These are phyloP conservation scores for Suhomyces panamericanus DNA, from an alignment of 1,139 yeast genomes.

Conservation along the genomic window DNA sequence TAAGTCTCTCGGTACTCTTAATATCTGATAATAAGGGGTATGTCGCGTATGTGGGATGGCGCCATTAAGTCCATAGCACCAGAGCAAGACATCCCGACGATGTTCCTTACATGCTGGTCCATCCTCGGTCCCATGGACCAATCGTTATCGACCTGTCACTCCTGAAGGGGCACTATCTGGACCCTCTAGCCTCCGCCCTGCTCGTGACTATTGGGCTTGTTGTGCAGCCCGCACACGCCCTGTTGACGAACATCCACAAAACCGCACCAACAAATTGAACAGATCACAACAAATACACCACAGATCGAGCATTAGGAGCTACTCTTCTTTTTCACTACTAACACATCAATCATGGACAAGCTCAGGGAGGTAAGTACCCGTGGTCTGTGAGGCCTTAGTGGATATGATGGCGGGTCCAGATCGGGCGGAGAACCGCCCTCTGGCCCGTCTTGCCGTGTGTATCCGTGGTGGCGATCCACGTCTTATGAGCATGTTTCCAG, in stretches of 20 bases:
- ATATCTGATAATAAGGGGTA: no score
- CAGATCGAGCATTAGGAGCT: slow-evolving; percentile 6
- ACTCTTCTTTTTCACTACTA: slow-evolving; percentile 9
- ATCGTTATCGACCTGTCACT: no score
- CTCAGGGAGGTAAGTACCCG: slow-evolving; percentile 53
- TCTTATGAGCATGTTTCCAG: no score
- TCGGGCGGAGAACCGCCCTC: no score
- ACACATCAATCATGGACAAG: slow-evolving; percentile 39
- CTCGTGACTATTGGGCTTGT: neutral
- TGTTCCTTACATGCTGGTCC: no score
- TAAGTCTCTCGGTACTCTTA: no score
- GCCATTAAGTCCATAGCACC: no score
- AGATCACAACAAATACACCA: slow-evolving; percentile 16
- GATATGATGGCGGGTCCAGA: neutral
- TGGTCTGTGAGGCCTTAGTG: neutral
- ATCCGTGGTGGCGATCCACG: neutral
- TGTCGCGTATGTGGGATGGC: no score
- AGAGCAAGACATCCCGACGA: no score
- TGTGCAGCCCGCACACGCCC: slow-evolving; percentile 5
- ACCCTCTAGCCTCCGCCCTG: neutral
- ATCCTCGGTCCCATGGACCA: no score
- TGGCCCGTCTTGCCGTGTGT: no score
- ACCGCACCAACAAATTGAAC: slow-evolving; percentile 13
- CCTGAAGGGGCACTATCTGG: neutral
- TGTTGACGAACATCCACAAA: slow-evolving; percentile 12